Evolutionary conservation across 2,329 filamentous ascomycete species (phyloP).

Genomic region (Colletotrichum tropicicola): DNA sequence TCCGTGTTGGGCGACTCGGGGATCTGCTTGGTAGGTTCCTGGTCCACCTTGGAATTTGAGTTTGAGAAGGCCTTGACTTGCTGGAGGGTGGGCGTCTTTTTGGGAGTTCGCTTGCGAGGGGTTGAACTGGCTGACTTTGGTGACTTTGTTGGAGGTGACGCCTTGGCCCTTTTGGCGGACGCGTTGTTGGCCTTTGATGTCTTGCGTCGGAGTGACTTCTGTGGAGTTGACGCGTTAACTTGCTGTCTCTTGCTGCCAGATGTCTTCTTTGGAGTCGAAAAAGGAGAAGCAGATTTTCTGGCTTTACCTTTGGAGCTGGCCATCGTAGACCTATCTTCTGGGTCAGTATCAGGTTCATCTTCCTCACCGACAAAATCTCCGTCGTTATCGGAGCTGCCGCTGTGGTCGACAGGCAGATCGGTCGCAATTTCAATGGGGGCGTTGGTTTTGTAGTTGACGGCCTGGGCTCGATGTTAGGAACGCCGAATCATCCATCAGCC

Average conservation of each 20-base stretch:
- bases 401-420: constrained; percentile 27
- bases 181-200: constrained; percentile 6
- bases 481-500: neutral
- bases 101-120: neutral
- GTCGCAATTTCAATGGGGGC: constrained; percentile 3
- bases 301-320: constrained; percentile 26
- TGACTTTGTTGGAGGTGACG: neutral
- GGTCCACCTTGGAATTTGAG: neutral
- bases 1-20: neutral
- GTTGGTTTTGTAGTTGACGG: constrained; percentile 39
- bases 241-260: constrained; percentile 16
- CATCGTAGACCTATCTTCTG: neutral
- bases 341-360: constrained; percentile 35
- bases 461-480: constrained; percentile 29
- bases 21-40: neutral
- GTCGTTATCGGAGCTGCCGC: constrained; percentile 35
- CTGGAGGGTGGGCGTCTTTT: neutral
- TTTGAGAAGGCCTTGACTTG: neutral
- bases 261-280: constrained; percentile 9
- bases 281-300: constrained; percentile 13
- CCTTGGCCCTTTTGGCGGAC: neutral
- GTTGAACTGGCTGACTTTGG: neutral
- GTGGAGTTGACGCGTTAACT: constrained; percentile 23
- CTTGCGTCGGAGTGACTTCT: constrained; percentile 10
- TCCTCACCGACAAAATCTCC: constrained; percentile 38